These are phyloP conservation scores for Annulohypoxylon stygium DNA, from an alignment of 495 filamentous ascomycete genomes.

Conservation along the genomic window DNA sequence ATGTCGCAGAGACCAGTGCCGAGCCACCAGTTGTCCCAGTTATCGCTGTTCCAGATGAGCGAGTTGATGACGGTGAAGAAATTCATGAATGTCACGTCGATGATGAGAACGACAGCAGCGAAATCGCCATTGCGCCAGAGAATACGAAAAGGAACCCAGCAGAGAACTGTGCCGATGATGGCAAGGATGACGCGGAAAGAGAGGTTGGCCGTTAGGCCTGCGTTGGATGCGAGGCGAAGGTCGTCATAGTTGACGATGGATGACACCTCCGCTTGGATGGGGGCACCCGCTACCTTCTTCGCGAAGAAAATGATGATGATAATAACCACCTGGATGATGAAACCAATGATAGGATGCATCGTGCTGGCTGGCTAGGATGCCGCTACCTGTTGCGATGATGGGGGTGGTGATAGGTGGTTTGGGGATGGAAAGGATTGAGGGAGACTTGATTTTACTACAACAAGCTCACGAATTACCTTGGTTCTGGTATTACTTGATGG, in stretches of 20 bases:
- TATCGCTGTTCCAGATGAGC: conserved; percentile 82
- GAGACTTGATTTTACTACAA: background rate
- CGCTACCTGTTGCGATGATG: background rate
- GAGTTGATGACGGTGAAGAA: conserved; percentile 79
- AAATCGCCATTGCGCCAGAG: conserved; percentile 72
- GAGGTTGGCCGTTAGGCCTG: conserved; percentile 55
- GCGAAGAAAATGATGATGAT: background rate
- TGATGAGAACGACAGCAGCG: conserved; percentile 71
- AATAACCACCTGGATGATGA: background rate
- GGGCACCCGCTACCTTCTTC: background rate
- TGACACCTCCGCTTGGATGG: background rate
- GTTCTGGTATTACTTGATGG: background rate
- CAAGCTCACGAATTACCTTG: background rate
- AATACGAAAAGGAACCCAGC: conserved; percentile 67
- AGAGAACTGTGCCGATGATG: conserved; percentile 67
- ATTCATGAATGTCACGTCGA: conserved; percentile 75
- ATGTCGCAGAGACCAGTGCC: conserved; percentile 87
- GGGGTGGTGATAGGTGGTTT: background rate
- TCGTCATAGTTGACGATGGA: background rate
- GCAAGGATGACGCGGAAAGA: conserved; percentile 66
- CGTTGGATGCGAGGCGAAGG: conserved; percentile 15
- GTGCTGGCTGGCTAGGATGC: background rate
- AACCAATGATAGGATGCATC: background rate
- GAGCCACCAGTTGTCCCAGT: conserved; percentile 75
- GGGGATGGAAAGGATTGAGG: background rate